A percentile compares a stretch with the other conserved stretches of the same genome.
Conservation (phyloP, 1,284 basidiomycete species). For the Rhodotorula mucilaginosa region DNA sequence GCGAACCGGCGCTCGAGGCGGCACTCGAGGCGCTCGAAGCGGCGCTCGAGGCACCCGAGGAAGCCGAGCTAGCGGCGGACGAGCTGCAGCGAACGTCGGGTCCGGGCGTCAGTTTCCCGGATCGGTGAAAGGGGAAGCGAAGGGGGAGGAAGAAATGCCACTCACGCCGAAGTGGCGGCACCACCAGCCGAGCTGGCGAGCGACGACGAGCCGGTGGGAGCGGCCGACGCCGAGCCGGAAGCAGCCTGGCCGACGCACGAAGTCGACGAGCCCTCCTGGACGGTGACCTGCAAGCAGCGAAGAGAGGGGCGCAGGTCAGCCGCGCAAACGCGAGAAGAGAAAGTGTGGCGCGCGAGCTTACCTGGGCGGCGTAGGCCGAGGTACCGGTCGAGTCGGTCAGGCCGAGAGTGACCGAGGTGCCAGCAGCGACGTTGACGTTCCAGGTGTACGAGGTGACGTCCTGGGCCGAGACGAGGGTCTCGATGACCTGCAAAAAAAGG, state of each 20-base stretch:
- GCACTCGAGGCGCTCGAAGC: constrained; percentile 3
- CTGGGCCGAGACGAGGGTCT: constrained; percentile 20
- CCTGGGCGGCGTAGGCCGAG: constrained; percentile 21
- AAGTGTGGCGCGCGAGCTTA: neutral
- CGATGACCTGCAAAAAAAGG: constrained; percentile 10
- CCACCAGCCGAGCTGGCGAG: constrained; percentile 1
- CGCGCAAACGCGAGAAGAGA: neutral
- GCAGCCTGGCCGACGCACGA: constrained; percentile 14
- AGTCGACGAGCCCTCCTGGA: constrained; percentile 23
- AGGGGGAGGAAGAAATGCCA: neutral
- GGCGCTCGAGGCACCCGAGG: constrained; percentile 3
- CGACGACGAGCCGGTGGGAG: neutral
- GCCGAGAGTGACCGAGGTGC: constrained; percentile 47
- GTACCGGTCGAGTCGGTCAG: constrained; percentile 45
- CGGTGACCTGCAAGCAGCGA: constrained; percentile 10
- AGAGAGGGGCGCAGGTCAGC: neutral
- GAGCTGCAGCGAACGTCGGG: neutral
- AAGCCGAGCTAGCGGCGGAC: neutral
- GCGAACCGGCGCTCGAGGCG: neutral
- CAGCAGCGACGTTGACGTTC: constrained; percentile 46
- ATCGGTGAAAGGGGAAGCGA: neutral
- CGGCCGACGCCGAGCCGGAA: constrained; percentile 4
- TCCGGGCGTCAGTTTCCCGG: neutral
- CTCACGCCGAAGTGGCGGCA: neutral
- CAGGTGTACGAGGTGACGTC: constrained; percentile 26